Percentiles rank a stretch among this genome's conserved stretches.
phyloP scores from a whole-genome alignment of 345 rosid species.

The Acer saccharum region DNA sequence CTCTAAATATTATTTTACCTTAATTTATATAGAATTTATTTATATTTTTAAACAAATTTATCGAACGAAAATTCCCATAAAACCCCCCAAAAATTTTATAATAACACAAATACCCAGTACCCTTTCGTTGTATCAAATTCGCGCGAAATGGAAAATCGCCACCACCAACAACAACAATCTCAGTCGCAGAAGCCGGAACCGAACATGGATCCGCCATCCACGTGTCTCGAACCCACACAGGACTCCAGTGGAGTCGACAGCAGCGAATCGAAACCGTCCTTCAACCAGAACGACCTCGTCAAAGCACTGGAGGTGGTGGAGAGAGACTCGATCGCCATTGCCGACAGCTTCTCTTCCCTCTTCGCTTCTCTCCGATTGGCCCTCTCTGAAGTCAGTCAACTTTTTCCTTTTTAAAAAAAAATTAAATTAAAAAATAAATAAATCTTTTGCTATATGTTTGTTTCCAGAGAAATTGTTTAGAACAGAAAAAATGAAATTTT shows the following conservation, averaged over 20 bases:
- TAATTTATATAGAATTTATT: no score
- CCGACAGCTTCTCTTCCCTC: constrained; percentile 84
- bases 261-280: constrained; percentile 27
- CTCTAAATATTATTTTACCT: no score
- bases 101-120: no score
- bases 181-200: constrained; percentile 6
- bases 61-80: no score
- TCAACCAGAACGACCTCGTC: constrained; percentile 53
- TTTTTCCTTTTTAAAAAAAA: background rate
- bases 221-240: constrained; percentile 9
- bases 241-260: constrained; percentile 7
- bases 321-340: constrained; percentile 79
- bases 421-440: background rate
- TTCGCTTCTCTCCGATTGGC: constrained; percentile 79
- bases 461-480: background rate
- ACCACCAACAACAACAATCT: background rate
- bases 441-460: background rate
- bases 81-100: no score
- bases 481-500: background rate
- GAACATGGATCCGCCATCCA: constrained; percentile 20
- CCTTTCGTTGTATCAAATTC: background rate
- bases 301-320: constrained; percentile 75
- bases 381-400: constrained; percentile 69
- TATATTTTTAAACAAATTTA: no score
- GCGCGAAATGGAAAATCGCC: constrained; percentile 31